Conservation (phyloP, 805 yeast species). For the Ogataea allantospora region DNA sequence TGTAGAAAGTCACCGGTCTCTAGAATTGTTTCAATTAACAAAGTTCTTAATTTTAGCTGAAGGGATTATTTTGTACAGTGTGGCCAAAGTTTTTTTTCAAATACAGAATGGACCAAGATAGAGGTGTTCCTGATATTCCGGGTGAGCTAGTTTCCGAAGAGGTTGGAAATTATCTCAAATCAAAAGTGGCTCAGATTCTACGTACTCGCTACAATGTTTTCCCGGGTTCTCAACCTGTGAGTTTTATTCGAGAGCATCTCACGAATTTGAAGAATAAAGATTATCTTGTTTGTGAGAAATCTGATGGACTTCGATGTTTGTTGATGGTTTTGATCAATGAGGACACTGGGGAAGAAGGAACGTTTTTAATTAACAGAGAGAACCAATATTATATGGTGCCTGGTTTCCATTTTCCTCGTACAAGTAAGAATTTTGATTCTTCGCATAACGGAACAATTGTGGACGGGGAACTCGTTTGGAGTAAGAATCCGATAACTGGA, state of each 20-base stretch:
- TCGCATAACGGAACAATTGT: constrained; percentile 85
- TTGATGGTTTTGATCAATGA: constrained; percentile 60
- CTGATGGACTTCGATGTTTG: constrained; percentile 88
- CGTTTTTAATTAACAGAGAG: constrained; percentile 84
- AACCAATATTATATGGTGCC: constrained; percentile 83
- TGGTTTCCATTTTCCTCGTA: constrained; percentile 77
- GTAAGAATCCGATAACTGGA: constrained; percentile 51
- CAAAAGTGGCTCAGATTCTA: constrained; percentile 63
- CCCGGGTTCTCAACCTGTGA: constrained; percentile 95
- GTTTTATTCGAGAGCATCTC: constrained; percentile 77
- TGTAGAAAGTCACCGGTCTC: too few relatives aligned
- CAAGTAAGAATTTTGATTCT: constrained; percentile 43
- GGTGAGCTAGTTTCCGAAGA: constrained; percentile 76
- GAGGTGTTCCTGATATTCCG: constrained; percentile 80
- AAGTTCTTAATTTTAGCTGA: too few relatives aligned
- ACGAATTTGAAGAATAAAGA: constrained; percentile 66
- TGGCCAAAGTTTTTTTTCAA: constrained; percentile 2
- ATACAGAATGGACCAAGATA: constrained; percentile 23
- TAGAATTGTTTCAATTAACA: too few relatives aligned
- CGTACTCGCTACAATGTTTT: constrained; percentile 56
- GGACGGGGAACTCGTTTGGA: constrained; percentile 91
- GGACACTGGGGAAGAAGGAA: constrained; percentile 79
- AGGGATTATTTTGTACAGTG: neutral
- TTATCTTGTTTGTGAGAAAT: constrained; percentile 92
- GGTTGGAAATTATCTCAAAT: constrained; percentile 64